Base-by-base conservation (phyloP, 2,329 filamentous ascomycete species). In the Pezicula neosporulosa region DNA sequence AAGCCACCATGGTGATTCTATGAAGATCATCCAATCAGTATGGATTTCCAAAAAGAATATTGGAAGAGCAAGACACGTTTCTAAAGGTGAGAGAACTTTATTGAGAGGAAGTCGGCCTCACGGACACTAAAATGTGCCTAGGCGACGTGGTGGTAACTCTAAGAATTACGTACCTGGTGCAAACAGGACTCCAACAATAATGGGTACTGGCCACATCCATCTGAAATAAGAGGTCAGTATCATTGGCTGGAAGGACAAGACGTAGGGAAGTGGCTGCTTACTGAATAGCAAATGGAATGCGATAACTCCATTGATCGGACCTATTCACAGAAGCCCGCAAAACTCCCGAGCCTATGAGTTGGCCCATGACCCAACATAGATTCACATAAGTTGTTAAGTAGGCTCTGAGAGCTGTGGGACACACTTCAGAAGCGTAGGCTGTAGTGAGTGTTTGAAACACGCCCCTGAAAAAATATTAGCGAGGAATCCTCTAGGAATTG, bases 361-460 rank as follows among this genome's bases (percentile, higher is more conserved):
- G 74, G n/a, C 75, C 74, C 4, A 77, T 58, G 19, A 60, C 76
- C 75, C 76, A 80, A 67, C 77, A 78, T 58, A 77, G 70, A 59
- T 77, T 77, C 54, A 75, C 71, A 49, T 77, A 80, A 0, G 75
- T 77, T 0, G 76, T 78, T 27, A 79, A 64, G 56, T 78, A 79
- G 9, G 73, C 74, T 50, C 77, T 71, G 18, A 81, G 66, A 18
- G 73, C 71, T 15, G 77, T 72, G 3, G 77, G 77, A 50, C 73
- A 77, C 27, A 80, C 76, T 56, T 80, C 77, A 39, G 72, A 73
- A 3, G 63, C 62, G 9, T 66, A 66, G 2, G 63, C 56, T 8
- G 57, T 58, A 1, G 59, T 60, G 4, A 62, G 53, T 1, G 74
- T 77, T 58, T 77, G 73, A 62, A 77, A 78, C 4, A 77, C 72